phyloP scores from a whole-genome alignment of 768 basidiomycete species.

The Boletellus ananiceps region DNA sequence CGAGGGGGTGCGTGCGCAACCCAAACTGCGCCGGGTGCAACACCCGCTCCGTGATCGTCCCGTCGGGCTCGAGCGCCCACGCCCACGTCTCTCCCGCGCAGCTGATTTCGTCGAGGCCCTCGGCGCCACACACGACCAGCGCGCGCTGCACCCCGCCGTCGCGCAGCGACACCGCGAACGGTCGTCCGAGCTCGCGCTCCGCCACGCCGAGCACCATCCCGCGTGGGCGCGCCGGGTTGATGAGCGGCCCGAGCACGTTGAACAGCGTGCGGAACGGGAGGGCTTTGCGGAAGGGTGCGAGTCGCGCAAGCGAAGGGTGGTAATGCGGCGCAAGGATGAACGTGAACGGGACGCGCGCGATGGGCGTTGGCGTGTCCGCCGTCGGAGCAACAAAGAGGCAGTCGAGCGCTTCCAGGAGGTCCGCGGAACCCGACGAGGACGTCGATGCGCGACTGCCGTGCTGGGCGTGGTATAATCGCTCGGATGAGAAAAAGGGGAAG shows the following conservation, averaged over 20 bases:
- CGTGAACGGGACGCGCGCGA: conserved; percentile 73
- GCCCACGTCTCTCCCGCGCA: conserved; percentile 86
- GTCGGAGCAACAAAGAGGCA: conserved; percentile 70
- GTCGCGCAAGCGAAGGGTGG: conserved; percentile 77
- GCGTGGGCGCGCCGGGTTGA: conserved; percentile 83
- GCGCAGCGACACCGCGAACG: conserved; percentile 72
- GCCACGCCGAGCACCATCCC: conserved; percentile 94
- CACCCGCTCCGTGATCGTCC: conserved; percentile 54
- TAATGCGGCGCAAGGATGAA: conserved; percentile 95
- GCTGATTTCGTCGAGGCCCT: conserved; percentile 92
- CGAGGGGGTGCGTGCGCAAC: conserved; percentile 62
- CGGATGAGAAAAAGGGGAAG: not conserved
- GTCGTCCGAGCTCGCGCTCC: conserved; percentile 69
- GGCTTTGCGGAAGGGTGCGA: conserved; percentile 79
- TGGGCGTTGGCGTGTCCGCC: conserved; percentile 35
- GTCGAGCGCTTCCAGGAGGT: conserved; percentile 80
- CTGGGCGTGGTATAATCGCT: conserved; percentile 36
- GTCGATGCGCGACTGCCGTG: conserved; percentile 90
- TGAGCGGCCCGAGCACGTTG: conserved; percentile 90
- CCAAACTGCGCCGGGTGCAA: conserved; percentile 79
- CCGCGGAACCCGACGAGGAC: conserved; percentile 91
- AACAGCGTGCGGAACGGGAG: conserved; percentile 96
- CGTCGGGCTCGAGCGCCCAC: conserved; percentile 70
- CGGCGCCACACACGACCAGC: conserved; percentile 89
- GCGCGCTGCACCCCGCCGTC: conserved; percentile 78